phyloP scores from a whole-genome alignment of 768 basidiomycete genomes.

The Leccinum aurantiacum region DNA sequence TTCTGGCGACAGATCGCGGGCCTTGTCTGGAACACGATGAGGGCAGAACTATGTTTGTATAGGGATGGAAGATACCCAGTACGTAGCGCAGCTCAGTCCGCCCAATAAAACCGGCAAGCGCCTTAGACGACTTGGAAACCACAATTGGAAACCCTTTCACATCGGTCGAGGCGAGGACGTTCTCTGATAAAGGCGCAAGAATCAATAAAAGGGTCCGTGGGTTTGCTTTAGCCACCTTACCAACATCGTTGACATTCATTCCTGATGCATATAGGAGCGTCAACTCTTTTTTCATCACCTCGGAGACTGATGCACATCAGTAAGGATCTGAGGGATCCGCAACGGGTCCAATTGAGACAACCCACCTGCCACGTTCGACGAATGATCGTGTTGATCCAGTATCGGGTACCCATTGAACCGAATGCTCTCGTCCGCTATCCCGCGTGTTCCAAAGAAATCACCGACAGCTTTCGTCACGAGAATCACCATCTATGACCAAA shows the following conservation, averaged over 20 bases:
- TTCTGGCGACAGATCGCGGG: conserved; percentile 58
- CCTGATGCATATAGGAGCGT: conserved; percentile 71
- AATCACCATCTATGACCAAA: conserved; percentile 74
- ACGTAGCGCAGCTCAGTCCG: conserved; percentile 84
- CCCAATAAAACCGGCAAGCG: conserved; percentile 85
- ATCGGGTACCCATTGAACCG: conserved; percentile 97
- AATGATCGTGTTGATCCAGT: conserved; percentile 92
- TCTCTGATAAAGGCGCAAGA: conserved; percentile 47
- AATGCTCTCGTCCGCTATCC: conserved; percentile 97
- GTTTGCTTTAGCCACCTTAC: conserved; percentile 44
- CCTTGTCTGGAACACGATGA: conserved; percentile 55
- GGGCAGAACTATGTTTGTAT: not conserved
- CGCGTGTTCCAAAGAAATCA: conserved; percentile 88
- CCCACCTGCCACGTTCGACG: conserved; percentile 87
- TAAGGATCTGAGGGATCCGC: conserved; percentile 3
- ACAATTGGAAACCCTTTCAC: conserved; percentile 94
- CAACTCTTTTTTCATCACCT: conserved; percentile 86
- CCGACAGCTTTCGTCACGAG: conserved; percentile 97
- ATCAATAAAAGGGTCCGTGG: conserved; percentile 4
- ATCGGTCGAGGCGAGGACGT: conserved; percentile 63
- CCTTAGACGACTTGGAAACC: conserved; percentile 54
- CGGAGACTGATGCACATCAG: conserved; percentile 56
- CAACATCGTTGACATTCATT: conserved; percentile 74
- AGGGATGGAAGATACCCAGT: conserved; percentile 52
- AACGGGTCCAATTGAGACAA: conserved; percentile 9